Base-by-base conservation (phyloP, 2,329 filamentous ascomycete species). In the Dothiorella sarmentorum region DNA sequence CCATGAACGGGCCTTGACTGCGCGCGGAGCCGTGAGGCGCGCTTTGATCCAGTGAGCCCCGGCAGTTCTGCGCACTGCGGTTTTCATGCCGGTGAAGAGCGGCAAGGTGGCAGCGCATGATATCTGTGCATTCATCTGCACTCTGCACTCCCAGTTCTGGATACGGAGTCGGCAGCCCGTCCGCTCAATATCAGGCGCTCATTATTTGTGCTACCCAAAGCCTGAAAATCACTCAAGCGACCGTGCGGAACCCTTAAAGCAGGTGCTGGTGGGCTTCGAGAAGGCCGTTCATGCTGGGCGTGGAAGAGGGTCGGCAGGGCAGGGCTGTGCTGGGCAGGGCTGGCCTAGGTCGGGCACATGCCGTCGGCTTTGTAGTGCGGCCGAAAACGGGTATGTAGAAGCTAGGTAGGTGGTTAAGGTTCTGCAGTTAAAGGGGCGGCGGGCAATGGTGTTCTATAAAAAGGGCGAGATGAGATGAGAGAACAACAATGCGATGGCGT, bases 111-210 rank as follows among this genome's bases (percentile, higher is more conserved):
- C 47, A 38, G 24, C 35, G 49, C 49, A 53, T 53, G 49, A 40
- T 40, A 53, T 53, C 49, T 53, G 49, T 53, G 49, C 49, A 42
- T 33, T 53, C 40, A 53, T 53, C 49, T 53, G 29, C 49, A 53
- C 29, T 53, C 15, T 27, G 24, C 24, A 24, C 35, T 53, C 49
- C 49, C 49, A n/a, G 33, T 53, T 53, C 35, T 53, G 49, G 49
- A 40, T 29, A 53, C 22, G 49, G 49, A 53, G 33, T 40, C 49
- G 37, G 35, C 49, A 53, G 49, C 20, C 47, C 47, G 33, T 37
- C 47, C 31, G 47, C 18, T 17, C 31, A 52, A 20, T 15, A 40
- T 53, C 49, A 53, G 49, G 49, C 49, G 49, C 33, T 40, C 49
- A 17, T 29, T 53, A 53, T 53, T 52, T 53, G 49, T 53, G 35